These are phyloP conservation scores for Periconia sp. DNA, from an alignment of 2,329 filamentous ascomycete species.

Conservation along the genomic window DNA sequence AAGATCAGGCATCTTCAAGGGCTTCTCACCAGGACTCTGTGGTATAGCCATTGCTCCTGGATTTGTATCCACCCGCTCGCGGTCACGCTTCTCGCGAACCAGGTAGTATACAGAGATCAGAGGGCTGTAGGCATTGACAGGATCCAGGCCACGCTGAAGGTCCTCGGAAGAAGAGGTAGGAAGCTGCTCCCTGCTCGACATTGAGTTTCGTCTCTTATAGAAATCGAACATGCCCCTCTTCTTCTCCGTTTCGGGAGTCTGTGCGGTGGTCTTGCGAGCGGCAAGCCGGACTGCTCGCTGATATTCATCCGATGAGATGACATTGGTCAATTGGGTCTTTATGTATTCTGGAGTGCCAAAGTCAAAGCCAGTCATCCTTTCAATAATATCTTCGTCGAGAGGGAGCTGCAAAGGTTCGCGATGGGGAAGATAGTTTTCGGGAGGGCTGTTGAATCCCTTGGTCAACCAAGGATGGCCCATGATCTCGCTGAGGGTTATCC, in stretches of 20 bases:
- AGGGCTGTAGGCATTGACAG: conserved; percentile 91
- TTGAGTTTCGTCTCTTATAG: conserved; percentile 92
- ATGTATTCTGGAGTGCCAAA: conserved; percentile 90
- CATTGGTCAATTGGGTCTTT: conserved; percentile 76
- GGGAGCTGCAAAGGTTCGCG: conserved; percentile 87
- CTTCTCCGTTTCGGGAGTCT: conserved; percentile 69
- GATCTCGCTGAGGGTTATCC: conserved; percentile 87
- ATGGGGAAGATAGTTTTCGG: conserved; percentile 84
- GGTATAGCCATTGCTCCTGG: conserved; percentile 66
- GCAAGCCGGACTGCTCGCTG: conserved; percentile 78
- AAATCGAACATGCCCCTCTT: conserved; percentile 96
- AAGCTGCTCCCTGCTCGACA: conserved; percentile 85
- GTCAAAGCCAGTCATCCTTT: conserved; percentile 97
- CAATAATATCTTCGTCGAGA: conserved; percentile 80
- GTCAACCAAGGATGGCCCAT: conserved; percentile 96
- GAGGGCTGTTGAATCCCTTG: conserved; percentile 84
- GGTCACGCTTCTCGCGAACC: conserved; percentile 91
- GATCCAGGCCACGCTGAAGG: conserved; percentile 81
- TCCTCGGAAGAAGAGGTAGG: conserved; percentile 84
- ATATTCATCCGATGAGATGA: conserved; percentile 95
- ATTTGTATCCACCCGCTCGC: conserved; percentile 68
- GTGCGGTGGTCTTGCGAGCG: conserved; percentile 67
- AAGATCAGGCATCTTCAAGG: conserved; percentile 74
- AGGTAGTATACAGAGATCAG: conserved; percentile 94
- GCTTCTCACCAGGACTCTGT: conserved; percentile 61